Conservation (phyloP, 352 stramenopile species). For the Poterioochromonas sp. region DNA sequence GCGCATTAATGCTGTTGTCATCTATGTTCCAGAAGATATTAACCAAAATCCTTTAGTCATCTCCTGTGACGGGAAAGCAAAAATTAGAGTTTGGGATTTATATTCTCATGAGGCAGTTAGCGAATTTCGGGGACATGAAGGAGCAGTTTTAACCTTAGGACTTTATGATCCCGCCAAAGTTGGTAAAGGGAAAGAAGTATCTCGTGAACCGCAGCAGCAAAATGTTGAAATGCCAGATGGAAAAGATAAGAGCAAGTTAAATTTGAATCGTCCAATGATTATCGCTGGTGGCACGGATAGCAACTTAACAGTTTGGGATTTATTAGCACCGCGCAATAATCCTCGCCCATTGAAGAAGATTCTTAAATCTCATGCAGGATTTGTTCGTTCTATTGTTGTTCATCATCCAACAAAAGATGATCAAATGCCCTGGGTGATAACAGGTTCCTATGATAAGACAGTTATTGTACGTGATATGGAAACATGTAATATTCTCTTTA, state of each 20-base stretch:
- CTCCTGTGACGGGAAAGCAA: not conserved
- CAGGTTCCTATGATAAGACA: conserved; percentile 58
- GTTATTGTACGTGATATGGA: not conserved
- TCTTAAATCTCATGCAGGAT: not conserved
- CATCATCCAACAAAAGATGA: conserved; percentile 31
- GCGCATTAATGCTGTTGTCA: not conserved
- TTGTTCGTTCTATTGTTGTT: not conserved
- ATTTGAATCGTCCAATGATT: not conserved
- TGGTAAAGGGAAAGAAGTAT: too few species aligned
- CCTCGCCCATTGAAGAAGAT: not conserved
- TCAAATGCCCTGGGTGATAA: conserved; percentile 80
- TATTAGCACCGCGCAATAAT: not conserved
- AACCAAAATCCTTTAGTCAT: not conserved
- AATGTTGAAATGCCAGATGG: not conserved
- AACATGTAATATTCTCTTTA: not conserved
- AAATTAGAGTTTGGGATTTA: not conserved
- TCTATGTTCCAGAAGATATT: not conserved
- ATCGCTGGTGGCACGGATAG: not conserved
- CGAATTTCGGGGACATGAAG: not conserved
- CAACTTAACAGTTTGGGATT: not conserved
- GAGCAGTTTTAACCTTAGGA: not conserved
- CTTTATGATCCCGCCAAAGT: not conserved
- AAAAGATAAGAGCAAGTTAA: too few species aligned
- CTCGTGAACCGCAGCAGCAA: not conserved
- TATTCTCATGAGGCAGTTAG: too few species aligned